Evolutionary conservation across 805 yeast species (phyloP), one percentile per base, ranked within the genome.

Genomic region (Candida berthetii): DNA sequence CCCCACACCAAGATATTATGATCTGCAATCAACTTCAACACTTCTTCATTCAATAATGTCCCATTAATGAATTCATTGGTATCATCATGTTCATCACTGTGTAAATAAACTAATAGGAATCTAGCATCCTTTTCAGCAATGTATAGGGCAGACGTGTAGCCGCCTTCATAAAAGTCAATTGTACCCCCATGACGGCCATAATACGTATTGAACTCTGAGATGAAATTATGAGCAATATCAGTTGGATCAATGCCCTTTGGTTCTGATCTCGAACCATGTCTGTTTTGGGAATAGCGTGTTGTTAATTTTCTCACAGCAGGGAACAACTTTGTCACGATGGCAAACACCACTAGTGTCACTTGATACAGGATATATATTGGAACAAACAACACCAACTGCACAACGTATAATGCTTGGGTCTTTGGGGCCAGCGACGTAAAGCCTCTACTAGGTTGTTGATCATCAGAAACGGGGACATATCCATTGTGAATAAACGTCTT

Each of bases 121-220:
- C 80, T 78, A 22, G 81, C 82, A 41, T 85, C 76, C 29, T 73
- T 68, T 39, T 85, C 82, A 29, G 93, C 84, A 52, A 72, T 66
- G 52, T 75, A 80, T 41, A 90, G 64, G 2, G 96, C 90, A 43
- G 82, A 82, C 2, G 90, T 78, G 62, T 89, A 91, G 29, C 95
- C 82, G 14, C 89, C 89, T 50, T 78, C 80, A 43, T 76, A 72
- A 49, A 85, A 39, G 62, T 73, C 39, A 19, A 53, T 39, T 36
- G 45, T 44, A 19, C 49, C 55, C 8, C 9, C 25, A 22, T 22
- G 50, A 27, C 48, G 42, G 58, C 63, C 31, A 49, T 64, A 52
- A 50, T 45, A 62, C 47, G 76, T 81, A 52, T 78, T 81, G 39
- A 82, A 69, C 18, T 66, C 69, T 18, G 71, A 58, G 24, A 71